Base-by-base conservation (phyloP, 2,329 filamentous ascomycete genomes). In the Penicillium freii region DNA sequence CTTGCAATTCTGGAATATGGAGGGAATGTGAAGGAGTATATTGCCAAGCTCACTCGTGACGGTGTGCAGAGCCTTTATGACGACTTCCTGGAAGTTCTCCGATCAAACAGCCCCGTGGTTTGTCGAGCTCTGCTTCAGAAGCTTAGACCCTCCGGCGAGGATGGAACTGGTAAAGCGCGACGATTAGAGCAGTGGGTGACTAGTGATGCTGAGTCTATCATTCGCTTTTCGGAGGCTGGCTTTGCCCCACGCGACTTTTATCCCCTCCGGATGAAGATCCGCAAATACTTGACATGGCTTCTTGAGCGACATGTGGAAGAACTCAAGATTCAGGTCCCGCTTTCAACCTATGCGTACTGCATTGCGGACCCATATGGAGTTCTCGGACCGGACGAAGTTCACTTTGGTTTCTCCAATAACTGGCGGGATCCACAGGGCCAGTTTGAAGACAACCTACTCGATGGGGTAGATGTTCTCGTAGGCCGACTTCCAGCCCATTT, bases 401-500 rank as follows among this genome's bases (percentile, higher is more conserved):
- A 84, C 55, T 66, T 87, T 3, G 75, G 77, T 1, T 84, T 87
- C 61, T 84, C 82, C 0, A 71, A 69, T 2, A 72, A 72, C 19
- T 80, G 78, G 71, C 69, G 66, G 27, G 73, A 78, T 42, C 66
- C 70, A 0, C 57, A 64, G 19, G 64, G 66, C 3, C 62, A 69
- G 8, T 75, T 80, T 31, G 71, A 71, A 17, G 80, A 80, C 51
- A 74, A 71, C 7, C 64, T 76, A 36, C 69, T 86, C 0, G 71
- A 82, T 47, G 75, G 77, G 1, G 69, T 78, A 10, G 77, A 85
- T 40, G 72, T 85, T 7, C 71, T 87, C 0, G 79, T 87, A 0
- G 80, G 81, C 13, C 79, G 85, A 19, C 79, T 84, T 38, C 85
- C 85, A 3, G 81, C 84, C 1, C 75, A 83, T 64, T 74, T 83